Evolutionary conservation across 2,329 filamentous ascomycete genomes (phyloP), one percentile per base, ranked within the genome.

Genomic region (Diaporthe vaccinii): DNA sequence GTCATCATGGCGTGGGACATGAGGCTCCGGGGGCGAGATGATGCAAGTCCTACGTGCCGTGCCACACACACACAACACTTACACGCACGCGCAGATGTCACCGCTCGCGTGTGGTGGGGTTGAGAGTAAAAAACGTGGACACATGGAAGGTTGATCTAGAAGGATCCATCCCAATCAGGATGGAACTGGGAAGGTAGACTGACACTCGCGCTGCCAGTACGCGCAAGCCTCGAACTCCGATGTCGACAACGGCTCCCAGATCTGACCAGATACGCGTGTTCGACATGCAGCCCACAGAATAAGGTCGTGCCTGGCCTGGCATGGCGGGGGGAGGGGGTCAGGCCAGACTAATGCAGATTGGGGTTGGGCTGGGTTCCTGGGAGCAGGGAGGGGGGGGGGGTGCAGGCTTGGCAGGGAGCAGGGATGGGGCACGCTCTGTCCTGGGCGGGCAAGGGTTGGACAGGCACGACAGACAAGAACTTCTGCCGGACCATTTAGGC

Each of bases 191-290:
- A n/a, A 67, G n/a, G 25, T 31, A 41, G 44, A 49, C 20, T 14
- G 31, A n/a, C 31, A 44, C 17, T 31, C 10, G n/a, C 25, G 3
- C 61, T n/a, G 41, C 41, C 61, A 36, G 61, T 55, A 67, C 61
- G 61, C 61, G 61, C 61, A 67, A 67, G 61, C 61, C 41, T 67
- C 61, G 44, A 67, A 67, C 61, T 51, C 61, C 41, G 61, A 67
- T 14, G n/a, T 36, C 28, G 44, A 49, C 28, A 15, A 20, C 25
- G 53, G 44, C 12, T 22, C 25, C 44, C 44, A 34, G 20, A 25
- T 51, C 44, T 15, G 20, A 41, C 10, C 28, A 31, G 44, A 36
- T 67, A 67, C 61, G 61, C 61, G 65, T 68, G 65, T 68, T 53
- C 65, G 10, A 53, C 65, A 68, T 68, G 65, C 65, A 68, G 65